phyloP scores from a whole-genome alignment of 2,329 filamentous ascomycete genomes.

The Colletotrichum sp. region DNA sequence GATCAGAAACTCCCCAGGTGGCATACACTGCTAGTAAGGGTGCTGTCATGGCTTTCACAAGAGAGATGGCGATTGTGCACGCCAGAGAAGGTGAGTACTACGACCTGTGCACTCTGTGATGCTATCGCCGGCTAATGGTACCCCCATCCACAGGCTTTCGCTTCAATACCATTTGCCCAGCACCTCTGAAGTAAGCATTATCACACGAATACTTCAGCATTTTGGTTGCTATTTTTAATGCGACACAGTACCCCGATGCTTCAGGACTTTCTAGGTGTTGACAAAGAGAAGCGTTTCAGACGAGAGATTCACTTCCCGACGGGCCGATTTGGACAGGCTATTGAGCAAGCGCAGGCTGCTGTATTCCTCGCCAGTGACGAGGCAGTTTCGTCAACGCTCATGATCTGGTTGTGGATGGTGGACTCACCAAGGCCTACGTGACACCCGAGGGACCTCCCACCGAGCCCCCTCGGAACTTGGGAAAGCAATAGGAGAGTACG shows the following conservation, averaged over 20 bases:
- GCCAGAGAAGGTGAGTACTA: slow-evolving; percentile 63
- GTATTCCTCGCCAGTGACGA: slow-evolving; percentile 88
- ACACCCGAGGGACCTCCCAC: slow-evolving; percentile 64
- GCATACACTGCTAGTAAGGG: slow-evolving; percentile 96
- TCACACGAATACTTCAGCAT: not conserved
- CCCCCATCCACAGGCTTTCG: slow-evolving; percentile 61
- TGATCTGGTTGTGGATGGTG: slow-evolving; percentile 95
- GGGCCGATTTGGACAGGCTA: slow-evolving; percentile 86
- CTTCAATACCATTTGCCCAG: slow-evolving; percentile 90
- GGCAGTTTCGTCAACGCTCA: slow-evolving; percentile 86
- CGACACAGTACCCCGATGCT: slow-evolving; percentile 79
- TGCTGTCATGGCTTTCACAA: slow-evolving; percentile 86
- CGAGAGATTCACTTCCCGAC: slow-evolving; percentile 90
- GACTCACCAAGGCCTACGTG: slow-evolving; percentile 91
- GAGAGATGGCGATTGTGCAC: slow-evolving; percentile 90
- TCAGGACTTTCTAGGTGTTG: slow-evolving; percentile 92
- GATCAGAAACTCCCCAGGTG: slow-evolving; percentile 84
- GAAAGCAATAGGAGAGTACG: not conserved
- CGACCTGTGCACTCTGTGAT: too few species aligned
- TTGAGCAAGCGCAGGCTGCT: slow-evolving; percentile 90
- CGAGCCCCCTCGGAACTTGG: not conserved
- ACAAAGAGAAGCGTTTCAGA: slow-evolving; percentile 77
- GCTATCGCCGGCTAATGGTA: not conserved
- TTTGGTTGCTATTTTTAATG: not conserved
- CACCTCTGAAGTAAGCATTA: slow-evolving; percentile 59